Percentiles rank a stretch among this genome's conserved stretches.
These are phyloP conservation scores for Dalbergia oliveri DNA, from an alignment of 306 rosid genomes.

Conservation along the genomic window DNA sequence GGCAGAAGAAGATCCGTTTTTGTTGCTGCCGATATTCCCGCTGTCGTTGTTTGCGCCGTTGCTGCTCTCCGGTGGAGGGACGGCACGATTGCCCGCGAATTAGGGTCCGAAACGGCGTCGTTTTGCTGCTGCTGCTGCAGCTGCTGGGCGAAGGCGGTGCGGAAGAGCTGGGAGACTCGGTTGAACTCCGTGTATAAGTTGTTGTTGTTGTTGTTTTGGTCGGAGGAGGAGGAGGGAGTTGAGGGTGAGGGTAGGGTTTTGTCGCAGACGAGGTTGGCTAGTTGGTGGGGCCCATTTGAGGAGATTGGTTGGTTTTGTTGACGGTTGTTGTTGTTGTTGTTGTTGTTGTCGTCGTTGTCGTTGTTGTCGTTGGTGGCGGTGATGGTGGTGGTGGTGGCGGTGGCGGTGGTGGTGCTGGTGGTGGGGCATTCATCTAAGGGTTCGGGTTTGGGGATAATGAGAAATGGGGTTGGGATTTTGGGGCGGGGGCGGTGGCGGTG, in stretches of 20 bases:
- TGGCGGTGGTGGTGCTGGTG: not conserved
- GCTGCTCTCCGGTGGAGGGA: constrained; percentile 30
- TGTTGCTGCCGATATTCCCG: not conserved
- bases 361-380: not conserved
- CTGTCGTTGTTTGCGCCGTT: not conserved
- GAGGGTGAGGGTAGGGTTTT: constrained; percentile 49
- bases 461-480: constrained; percentile 51
- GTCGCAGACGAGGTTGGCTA: constrained; percentile 20
- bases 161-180: constrained; percentile 69
- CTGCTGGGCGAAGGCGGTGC: constrained; percentile 57
- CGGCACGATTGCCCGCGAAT: constrained; percentile 72
- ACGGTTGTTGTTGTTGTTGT: not conserved
- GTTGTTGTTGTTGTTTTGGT: constrained; percentile 26
- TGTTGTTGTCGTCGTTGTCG: not conserved
- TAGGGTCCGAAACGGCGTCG: constrained; percentile 48
- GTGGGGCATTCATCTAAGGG: constrained; percentile 63
- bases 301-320: constrained; percentile 15
- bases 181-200: constrained; percentile 61
- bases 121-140: constrained; percentile 35
- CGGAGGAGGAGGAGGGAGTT: constrained; percentile 27
- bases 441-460: constrained; percentile 76
- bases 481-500: not conserved
- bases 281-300: constrained; percentile 31
- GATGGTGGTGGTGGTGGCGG: not conserved
- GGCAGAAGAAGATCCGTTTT: constrained; percentile 1